These are phyloP conservation scores for Capniomyces stellatus DNA, from an alignment of 371 early-diverging fungal genomes.

Conservation along the genomic window DNA sequence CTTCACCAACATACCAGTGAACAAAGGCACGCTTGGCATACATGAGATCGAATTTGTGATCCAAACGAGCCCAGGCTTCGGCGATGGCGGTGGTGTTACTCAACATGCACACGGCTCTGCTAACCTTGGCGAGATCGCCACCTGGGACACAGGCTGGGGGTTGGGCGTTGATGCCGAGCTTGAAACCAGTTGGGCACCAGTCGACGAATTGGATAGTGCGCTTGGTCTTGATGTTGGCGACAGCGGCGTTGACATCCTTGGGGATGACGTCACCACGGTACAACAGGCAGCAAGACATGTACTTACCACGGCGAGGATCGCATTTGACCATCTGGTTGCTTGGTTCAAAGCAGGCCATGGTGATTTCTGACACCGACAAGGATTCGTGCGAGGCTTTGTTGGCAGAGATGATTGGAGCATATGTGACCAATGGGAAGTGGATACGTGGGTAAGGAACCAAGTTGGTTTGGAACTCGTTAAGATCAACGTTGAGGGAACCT, in stretches of 20 bases:
- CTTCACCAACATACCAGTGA: constrained; percentile 97
- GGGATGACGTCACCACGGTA: constrained; percentile 84
- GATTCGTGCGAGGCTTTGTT: constrained; percentile 88
- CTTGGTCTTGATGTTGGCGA: constrained; percentile 76
- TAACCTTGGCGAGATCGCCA: constrained; percentile 84
- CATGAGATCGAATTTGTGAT: constrained; percentile 93
- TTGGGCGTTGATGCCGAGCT: constrained; percentile 89
- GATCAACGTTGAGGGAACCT: constrained; percentile 87
- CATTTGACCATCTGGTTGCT: constrained; percentile 95
- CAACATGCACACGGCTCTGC: constrained; percentile 84
- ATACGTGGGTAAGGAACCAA: constrained; percentile 91
- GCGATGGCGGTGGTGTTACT: constrained; percentile 93
- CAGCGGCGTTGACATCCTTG: constrained; percentile 77
- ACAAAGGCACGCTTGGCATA: constrained; percentile 96
- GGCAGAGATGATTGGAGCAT: constrained; percentile 79
- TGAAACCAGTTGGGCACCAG: constrained; percentile 97
- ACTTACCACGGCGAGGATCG: constrained; percentile 87
- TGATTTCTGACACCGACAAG: constrained; percentile 76
- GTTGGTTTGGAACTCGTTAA: constrained; percentile 96
- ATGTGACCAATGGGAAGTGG: constrained; percentile 92
- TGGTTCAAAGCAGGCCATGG: constrained; percentile 86
- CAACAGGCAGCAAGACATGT: constrained; percentile 90
- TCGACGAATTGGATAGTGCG: constrained; percentile 88
- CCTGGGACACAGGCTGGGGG: constrained; percentile 78
- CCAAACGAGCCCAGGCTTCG: constrained; percentile 88